These are phyloP conservation scores for Psophocarpus tetragonolobus DNA, from an alignment of 306 rosid genomes.

Conservation along the genomic window DNA sequence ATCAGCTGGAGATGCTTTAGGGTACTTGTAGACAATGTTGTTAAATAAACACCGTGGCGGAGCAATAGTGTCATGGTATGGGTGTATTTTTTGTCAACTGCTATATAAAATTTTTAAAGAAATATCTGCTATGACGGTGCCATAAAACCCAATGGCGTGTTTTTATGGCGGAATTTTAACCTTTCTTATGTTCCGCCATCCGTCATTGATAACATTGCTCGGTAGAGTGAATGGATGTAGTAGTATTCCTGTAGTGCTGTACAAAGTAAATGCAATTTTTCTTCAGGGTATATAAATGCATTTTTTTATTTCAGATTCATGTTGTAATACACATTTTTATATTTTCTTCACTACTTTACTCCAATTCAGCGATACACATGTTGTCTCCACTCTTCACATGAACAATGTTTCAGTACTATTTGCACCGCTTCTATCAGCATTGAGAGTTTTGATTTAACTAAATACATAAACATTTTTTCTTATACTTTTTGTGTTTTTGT, in stretches of 20 bases:
- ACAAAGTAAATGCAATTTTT: constrained; percentile 40
- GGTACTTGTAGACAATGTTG: constrained; percentile 62
- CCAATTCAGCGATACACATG: constrained; percentile 23
- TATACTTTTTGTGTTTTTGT: not conserved
- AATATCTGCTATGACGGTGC: too few relatives aligned
- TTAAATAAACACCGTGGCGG: too few relatives aligned
- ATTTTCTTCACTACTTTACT: constrained; percentile 19
- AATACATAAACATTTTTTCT: not conserved
- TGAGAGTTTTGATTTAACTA: constrained; percentile 8
- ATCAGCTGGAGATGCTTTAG: constrained; percentile 70
- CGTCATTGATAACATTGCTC: too few relatives aligned
- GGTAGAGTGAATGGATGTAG: constrained; percentile 26
- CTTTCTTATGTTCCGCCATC: too few relatives aligned
- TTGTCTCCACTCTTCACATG: not conserved
- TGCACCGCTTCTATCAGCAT: constrained; percentile 12
- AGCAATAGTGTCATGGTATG: too few relatives aligned
- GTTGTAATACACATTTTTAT: not conserved
- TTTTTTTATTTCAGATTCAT: not conserved
- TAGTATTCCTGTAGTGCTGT: too few relatives aligned
- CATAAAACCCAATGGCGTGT: too few relatives aligned
- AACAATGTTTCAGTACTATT: constrained; percentile 23
- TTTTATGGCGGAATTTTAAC: too few relatives aligned
- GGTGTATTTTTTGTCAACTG: too few relatives aligned
- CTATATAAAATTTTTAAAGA: too few relatives aligned
- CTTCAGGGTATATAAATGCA: constrained; percentile 6